A percentile compares a stretch with the other conserved stretches of the same genome.
phyloP scores from a whole-genome alignment of 306 rosid species.

The Begonia masoniana region DNA sequence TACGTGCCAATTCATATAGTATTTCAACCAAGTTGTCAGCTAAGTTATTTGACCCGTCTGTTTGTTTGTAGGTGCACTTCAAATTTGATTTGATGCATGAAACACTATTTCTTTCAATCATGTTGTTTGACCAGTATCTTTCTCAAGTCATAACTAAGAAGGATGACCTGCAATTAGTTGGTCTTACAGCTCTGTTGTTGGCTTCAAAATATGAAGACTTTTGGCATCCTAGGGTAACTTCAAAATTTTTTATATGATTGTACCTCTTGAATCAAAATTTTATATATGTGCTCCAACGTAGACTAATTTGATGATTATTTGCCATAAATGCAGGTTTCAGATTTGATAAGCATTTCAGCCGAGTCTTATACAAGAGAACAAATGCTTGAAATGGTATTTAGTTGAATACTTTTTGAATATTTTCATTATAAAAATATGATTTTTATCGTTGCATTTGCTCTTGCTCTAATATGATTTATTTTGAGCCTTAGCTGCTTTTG shows the following conservation, averaged over 20 bases:
- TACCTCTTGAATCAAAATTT: conserved; percentile 2
- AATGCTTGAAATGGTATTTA: conserved; percentile 62
- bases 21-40: conserved; percentile 6
- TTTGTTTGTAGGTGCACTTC: conserved; percentile 60
- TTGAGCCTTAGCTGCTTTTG: no score
- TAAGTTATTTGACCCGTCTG: conserved; percentile 10
- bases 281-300: not conserved
- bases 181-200: conserved; percentile 74
- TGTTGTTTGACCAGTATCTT: conserved; percentile 35
- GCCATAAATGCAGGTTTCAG: conserved; percentile 41
- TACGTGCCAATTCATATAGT: conserved; percentile 5
- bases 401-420: not conserved
- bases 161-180: conserved; percentile 80
- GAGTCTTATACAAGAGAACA: conserved; percentile 76
- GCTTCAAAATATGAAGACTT: conserved; percentile 92
- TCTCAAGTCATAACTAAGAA: conserved; percentile 48
- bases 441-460: not conserved
- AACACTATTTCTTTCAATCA: conserved; percentile 30
- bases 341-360: conserved; percentile 70
- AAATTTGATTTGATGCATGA: conserved; percentile 90
- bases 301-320: conserved; percentile 8
- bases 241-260: not conserved
- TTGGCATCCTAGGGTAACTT: conserved; percentile 86
- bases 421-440: not conserved
- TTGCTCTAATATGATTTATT: no score